Conservation (phyloP, 371 early-diverging fungal genomes). For the Polyrhizophydium stewartii region DNA sequence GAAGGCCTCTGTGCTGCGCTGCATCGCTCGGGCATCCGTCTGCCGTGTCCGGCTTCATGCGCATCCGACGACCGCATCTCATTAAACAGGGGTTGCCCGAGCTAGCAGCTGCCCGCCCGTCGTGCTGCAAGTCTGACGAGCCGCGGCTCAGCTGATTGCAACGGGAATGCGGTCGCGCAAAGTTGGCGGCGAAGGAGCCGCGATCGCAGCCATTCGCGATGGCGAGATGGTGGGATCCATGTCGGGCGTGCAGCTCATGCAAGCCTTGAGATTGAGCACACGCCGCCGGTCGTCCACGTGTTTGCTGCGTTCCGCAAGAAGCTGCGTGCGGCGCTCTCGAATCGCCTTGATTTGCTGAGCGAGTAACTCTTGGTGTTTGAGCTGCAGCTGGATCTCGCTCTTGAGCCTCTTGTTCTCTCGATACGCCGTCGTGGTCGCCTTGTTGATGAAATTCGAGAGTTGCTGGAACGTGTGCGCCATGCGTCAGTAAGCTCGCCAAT, state of each 20-base stretch:
- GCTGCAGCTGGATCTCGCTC: slow-evolving; percentile 20
- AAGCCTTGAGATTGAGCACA: slow-evolving; percentile 20
- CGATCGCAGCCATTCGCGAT: neutral
- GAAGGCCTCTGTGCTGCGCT: too few relatives aligned
- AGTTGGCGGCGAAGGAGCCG: neutral
- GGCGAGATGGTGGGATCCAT: slow-evolving; percentile 18
- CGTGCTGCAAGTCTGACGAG: too few relatives aligned
- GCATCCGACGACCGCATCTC: too few relatives aligned
- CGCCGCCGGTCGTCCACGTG: slow-evolving; percentile 15
- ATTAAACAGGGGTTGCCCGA: too few relatives aligned
- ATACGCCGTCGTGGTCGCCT: slow-evolving; percentile 5
- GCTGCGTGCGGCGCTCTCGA: slow-evolving; percentile 1
- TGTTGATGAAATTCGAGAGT: slow-evolving; percentile 2
- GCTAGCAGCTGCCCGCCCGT: too few relatives aligned
- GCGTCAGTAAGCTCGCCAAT: too few relatives aligned
- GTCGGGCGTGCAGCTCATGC: slow-evolving; percentile 36
- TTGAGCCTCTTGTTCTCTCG: slow-evolving; percentile 17
- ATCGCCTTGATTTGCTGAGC: slow-evolving; percentile 12
- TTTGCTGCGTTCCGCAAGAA: neutral
- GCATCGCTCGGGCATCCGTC: too few relatives aligned
- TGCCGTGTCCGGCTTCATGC: too few relatives aligned
- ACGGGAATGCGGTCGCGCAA: neutral
- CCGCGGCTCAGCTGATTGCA: too few relatives aligned
- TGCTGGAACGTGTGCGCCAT: too few relatives aligned
- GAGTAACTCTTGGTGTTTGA: slow-evolving; percentile 9